A percentile compares a stretch with the other conserved stretches of the same genome.
Conservation (phyloP, 345 rosid genomes). For the Raphanus sativus region DNA sequence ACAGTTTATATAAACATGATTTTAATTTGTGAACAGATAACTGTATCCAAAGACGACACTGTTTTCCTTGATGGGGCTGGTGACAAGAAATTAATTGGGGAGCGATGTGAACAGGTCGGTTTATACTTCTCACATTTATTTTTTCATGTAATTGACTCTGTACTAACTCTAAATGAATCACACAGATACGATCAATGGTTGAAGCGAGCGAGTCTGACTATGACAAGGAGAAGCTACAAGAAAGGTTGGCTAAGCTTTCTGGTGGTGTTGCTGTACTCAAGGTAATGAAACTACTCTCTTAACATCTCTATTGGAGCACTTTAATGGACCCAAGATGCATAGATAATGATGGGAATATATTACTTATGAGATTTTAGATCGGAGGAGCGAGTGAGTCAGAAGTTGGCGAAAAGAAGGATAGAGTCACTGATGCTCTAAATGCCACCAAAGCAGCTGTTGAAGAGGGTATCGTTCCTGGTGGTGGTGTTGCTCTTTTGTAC, state of each 20-base stretch:
- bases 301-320: not conserved
- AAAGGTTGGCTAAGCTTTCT: slow-evolving; percentile 91
- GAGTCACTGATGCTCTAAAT: slow-evolving; percentile 96
- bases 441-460: slow-evolving; percentile 99
- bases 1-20: not conserved
- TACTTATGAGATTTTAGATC: slow-evolving; percentile 47
- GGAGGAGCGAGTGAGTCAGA: slow-evolving; percentile 99
- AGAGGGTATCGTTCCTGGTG: slow-evolving; percentile 97
- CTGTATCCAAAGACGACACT: slow-evolving; percentile 90
- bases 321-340: not conserved
- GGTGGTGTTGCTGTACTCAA: slow-evolving; percentile 98
- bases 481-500: slow-evolving; percentile 95
- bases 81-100: slow-evolving; percentile 82
- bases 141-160: slow-evolving; percentile 1
- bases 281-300: slow-evolving; percentile 45
- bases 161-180: not conserved
- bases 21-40: slow-evolving; percentile 45
- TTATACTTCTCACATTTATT: not conserved
- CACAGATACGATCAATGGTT: slow-evolving; percentile 72
- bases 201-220: slow-evolving; percentile 92
- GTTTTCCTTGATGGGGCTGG: slow-evolving; percentile 96
- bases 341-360: not conserved
- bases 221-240: slow-evolving; percentile 95
- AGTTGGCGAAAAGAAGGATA: slow-evolving; percentile 93
- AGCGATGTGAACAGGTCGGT: slow-evolving; percentile 86